phyloP scores from a whole-genome alignment of 2,329 filamentous ascomycete genomes.

The Leptodontidium sp. region DNA sequence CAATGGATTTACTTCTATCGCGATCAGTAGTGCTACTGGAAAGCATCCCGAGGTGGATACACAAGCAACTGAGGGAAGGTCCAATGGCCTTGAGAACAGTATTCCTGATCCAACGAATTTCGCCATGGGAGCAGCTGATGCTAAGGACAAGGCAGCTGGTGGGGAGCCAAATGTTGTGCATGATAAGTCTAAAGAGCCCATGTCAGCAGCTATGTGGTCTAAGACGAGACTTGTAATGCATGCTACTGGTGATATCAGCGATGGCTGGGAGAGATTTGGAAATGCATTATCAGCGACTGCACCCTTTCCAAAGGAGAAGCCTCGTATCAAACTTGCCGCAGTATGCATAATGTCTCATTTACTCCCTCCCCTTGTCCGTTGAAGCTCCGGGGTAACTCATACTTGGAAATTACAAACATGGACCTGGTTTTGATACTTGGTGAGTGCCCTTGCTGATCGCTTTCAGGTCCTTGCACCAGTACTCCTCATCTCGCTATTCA shows the following conservation, averaged over 20 bases:
- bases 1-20: constrained; percentile 74
- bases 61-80: constrained; percentile 32
- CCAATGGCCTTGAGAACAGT: constrained; percentile 53
- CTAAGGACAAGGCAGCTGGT: constrained; percentile 59
- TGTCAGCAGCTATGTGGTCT: constrained; percentile 79
- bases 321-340: constrained; percentile 60
- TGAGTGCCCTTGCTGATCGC: background rate
- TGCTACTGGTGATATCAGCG: constrained; percentile 63
- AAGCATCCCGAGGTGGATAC: constrained; percentile 76
- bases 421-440: background rate
- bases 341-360: constrained; percentile 40
- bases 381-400: background rate
- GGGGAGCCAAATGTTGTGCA: constrained; percentile 58
- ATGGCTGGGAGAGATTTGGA: constrained; percentile 69
- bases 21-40: constrained; percentile 77
- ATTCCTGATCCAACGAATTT: constrained; percentile 68
- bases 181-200: constrained; percentile 81
- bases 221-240: constrained; percentile 80
- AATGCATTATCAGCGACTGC: constrained; percentile 62
- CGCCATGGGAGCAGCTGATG: constrained; percentile 61
- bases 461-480: constrained; percentile 54
- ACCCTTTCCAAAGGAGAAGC: constrained; percentile 64
- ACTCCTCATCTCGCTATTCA: constrained; percentile 60
- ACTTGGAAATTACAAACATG: background rate
- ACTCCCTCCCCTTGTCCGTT: too few relatives aligned